phyloP scores from a whole-genome alignment of 495 filamentous ascomycete species.

The Bryoglossum gracile region DNA sequence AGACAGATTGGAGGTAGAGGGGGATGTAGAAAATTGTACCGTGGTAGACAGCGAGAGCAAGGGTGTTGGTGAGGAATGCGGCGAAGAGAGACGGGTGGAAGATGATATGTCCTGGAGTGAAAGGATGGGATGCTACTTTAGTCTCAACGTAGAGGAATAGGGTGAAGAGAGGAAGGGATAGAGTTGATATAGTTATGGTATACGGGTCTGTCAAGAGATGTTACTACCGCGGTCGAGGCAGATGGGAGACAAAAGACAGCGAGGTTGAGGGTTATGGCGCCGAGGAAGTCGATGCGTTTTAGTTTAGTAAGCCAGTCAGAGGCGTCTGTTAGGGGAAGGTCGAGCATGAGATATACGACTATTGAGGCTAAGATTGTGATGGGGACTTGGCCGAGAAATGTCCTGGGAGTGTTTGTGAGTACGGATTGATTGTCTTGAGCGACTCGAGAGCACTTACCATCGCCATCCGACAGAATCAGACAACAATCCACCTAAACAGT shows the following conservation, averaged over 20 bases:
- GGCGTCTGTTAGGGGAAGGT: constrained; percentile 51
- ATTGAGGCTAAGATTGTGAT: constrained; percentile 61
- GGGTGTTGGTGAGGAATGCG: constrained; percentile 69
- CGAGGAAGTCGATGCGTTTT: constrained; percentile 70
- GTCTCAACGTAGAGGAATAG: constrained; percentile 66
- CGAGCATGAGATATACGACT: constrained; percentile 53
- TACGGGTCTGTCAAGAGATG: constrained; percentile 55
- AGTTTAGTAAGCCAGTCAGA: constrained; percentile 43
- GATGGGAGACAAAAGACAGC: constrained; percentile 68
- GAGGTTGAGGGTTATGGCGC: constrained; percentile 60
- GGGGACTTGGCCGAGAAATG: constrained; percentile 66
- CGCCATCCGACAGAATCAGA: constrained; percentile 76
- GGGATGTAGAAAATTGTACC: constrained; percentile 67
- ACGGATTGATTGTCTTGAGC: neutral
- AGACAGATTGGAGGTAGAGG: constrained; percentile 71
- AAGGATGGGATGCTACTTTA: constrained; percentile 65
- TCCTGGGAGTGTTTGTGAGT: constrained; percentile 35
- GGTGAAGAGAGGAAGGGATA: constrained; percentile 54
- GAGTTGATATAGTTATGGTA: constrained; percentile 50
- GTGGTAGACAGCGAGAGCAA: constrained; percentile 61
- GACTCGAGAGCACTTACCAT: constrained; percentile 46
- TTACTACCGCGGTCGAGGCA: constrained; percentile 78
- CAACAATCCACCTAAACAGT: constrained; percentile 70
- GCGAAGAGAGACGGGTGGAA: constrained; percentile 62
- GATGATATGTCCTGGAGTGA: constrained; percentile 74